Conservation (phyloP, 768 basidiomycete species). For the Piloderma croceum region DNA sequence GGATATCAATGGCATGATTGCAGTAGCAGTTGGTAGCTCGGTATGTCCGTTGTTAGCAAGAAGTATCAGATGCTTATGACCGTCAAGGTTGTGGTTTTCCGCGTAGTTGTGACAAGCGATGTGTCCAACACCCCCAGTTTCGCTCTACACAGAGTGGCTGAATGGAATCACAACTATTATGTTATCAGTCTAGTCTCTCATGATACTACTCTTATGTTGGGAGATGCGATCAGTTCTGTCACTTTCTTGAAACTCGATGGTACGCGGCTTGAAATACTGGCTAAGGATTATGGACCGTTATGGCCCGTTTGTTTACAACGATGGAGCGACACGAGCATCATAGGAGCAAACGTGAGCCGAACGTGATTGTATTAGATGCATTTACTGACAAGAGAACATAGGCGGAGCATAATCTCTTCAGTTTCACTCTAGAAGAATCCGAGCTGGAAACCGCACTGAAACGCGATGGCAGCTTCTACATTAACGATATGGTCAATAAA, state of each 20-base stretch:
- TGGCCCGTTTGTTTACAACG: constrained; percentile 69
- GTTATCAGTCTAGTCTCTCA: constrained; percentile 60
- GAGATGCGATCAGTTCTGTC: constrained; percentile 77
- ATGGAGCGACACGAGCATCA: constrained; percentile 46
- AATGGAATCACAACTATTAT: constrained; percentile 82
- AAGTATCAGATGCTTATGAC: background rate
- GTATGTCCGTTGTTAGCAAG: constrained; percentile 36
- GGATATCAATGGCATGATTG: constrained; percentile 41
- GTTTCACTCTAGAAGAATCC: constrained; percentile 47
- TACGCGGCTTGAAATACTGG: constrained; percentile 44
- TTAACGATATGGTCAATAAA: constrained; percentile 75
- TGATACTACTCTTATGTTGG: constrained; percentile 54
- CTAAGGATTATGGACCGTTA: constrained; percentile 69
- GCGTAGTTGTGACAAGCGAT: constrained; percentile 29
- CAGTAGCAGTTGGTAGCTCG: constrained; percentile 70
- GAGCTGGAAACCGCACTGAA: constrained; percentile 46
- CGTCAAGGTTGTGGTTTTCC: constrained; percentile 43
- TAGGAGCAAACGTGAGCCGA: constrained; percentile 68
- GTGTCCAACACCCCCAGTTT: constrained; percentile 28
- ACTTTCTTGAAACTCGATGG: constrained; percentile 54
- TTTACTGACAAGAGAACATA: constrained; percentile 20
- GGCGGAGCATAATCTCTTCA: constrained; percentile 64
- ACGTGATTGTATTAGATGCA: constrained; percentile 6
- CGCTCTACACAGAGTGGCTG: constrained; percentile 38
- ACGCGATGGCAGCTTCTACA: constrained; percentile 62